Percentiles rank a stretch among this genome's conserved stretches.
These are phyloP conservation scores for Filosporella fistucella DNA, from an alignment of 495 filamentous ascomycete genomes.

Conservation along the genomic window DNA sequence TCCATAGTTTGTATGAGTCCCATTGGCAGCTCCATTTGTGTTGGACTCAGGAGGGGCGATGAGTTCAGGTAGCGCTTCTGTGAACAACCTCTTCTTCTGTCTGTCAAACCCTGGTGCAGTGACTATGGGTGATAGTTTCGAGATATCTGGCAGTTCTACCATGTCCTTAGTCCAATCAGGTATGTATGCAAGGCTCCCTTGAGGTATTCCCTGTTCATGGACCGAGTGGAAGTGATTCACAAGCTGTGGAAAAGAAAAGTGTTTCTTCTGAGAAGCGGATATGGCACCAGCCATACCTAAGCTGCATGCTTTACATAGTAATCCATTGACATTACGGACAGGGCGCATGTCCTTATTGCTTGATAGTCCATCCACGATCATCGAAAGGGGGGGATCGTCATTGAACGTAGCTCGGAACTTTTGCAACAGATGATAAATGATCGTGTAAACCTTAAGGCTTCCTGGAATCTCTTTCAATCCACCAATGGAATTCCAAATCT, in stretches of 20 bases:
- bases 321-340: constrained; percentile 59
- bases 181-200: constrained; percentile 21
- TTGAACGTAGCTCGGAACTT: constrained; percentile 50
- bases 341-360: constrained; percentile 60
- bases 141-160: constrained; percentile 59
- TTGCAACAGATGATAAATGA: constrained; percentile 55
- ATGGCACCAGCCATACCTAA: constrained; percentile 28
- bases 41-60: constrained; percentile 3
- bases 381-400: constrained; percentile 47
- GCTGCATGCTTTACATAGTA: constrained; percentile 60
- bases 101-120: constrained; percentile 50
- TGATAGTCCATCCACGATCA: constrained; percentile 64
- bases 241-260: constrained; percentile 56
- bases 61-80: constrained; percentile 49
- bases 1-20: constrained; percentile 2
- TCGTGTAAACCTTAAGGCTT: constrained; percentile 56
- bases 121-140: constrained; percentile 41
- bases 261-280: constrained; percentile 34
- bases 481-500: constrained; percentile 56
- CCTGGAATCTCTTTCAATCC: constrained; percentile 58
- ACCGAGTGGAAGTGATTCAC: constrained; percentile 62
- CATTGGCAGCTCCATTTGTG: not conserved
- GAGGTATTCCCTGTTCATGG: constrained; percentile 39
- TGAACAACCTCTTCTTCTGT: constrained; percentile 48
- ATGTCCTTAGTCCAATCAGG: constrained; percentile 66